phyloP scores from a whole-genome alignment of 176 grass and related monocot genomes.

The Zea luxurians region DNA sequence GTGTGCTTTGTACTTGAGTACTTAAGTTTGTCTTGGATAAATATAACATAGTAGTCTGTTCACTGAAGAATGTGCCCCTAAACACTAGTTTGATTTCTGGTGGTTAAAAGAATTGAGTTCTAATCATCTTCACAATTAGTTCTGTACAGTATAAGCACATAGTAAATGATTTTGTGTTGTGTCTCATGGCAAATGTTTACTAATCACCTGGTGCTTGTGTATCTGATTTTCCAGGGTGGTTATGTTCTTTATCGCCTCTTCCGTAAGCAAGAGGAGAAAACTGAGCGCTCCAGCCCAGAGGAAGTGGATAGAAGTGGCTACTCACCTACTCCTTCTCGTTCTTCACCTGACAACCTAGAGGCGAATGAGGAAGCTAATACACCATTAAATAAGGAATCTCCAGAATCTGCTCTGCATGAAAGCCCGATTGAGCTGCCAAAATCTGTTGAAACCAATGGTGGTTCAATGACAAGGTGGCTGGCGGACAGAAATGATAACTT shows the following conservation, averaged over 20 bases:
- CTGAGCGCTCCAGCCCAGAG: conserved; percentile 43
- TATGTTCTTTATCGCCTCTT: conserved; percentile 94
- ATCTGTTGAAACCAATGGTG: conserved; percentile 31
- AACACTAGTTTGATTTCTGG: conserved; percentile 12
- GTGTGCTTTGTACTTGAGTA: neutral
- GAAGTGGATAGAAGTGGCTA: conserved; percentile 69
- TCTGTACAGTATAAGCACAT: neutral
- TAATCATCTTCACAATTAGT: neutral
- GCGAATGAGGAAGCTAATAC: conserved; percentile 53
- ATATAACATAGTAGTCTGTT: neutral
- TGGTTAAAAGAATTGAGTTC: conserved; percentile 24
- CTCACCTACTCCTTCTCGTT: conserved; percentile 66
- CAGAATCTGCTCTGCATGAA: conserved; percentile 57
- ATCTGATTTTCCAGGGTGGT: conserved; percentile 64
- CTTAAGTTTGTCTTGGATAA: neutral
- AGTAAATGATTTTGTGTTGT: neutral
- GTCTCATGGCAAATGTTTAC: neutral
- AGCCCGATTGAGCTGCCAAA: conserved; percentile 33
- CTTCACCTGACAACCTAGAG: conserved; percentile 60
- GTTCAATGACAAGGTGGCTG: conserved; percentile 52
- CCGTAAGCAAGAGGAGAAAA: conserved; percentile 62
- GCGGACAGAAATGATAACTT: conserved; percentile 43
- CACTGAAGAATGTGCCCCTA: neutral
- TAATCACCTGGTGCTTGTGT: conserved; percentile 17
- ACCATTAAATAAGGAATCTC: conserved; percentile 51